Evolutionary conservation across 1,284 basidiomycete genomes (phyloP), one percentile per base, ranked within the genome.

Genomic region (Rhodotorula glutinis): DNA sequence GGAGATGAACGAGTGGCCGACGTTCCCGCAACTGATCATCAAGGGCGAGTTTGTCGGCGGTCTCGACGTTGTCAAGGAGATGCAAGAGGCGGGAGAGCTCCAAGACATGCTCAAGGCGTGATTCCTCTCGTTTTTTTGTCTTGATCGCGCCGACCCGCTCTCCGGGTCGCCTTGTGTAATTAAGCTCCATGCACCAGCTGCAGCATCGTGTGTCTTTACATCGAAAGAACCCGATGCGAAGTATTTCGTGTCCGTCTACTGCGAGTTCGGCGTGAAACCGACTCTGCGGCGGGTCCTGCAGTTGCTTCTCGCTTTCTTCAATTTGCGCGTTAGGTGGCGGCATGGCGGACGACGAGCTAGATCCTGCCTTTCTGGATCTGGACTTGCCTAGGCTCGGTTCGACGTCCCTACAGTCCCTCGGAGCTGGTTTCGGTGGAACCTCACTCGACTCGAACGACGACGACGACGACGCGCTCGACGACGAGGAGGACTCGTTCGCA

Each of bases 31-130:
- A 76, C 80, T 87, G 49, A 83, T 86, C 72, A 80, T 87, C 74
- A 83, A 85, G 44, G 85, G 88, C 61, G 87, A 90, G 78, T 82
- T 90, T n/a, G 84, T 89, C 21, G 88, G 88, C 44, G 88, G 84
- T 8, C 77, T 85, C 43, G 81, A 81, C 71, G 80, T 81, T 43
- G 73, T 81, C 67, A 79, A 78, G 81, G 78, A 79, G 73, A 77
- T 77, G 77, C 63, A 67, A 54, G 79, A 79, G 52, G 79, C 83
- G 51, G 87, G 88, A 75, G 85, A 88, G 67, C 80, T 88, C 62
- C 80, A 83, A 75, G 86, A 88, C 79, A 83, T 87, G 82, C 81
- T 85, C 46, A 38, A 38, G 33, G 33, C 33, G 33, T 38, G 11
- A 38, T 7, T 5, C 11, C 33, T 38, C 33, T 38, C 5, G 7